phyloP scores from a whole-genome alignment of 345 rosid species.

The Bretschneidera sinensis region DNA sequence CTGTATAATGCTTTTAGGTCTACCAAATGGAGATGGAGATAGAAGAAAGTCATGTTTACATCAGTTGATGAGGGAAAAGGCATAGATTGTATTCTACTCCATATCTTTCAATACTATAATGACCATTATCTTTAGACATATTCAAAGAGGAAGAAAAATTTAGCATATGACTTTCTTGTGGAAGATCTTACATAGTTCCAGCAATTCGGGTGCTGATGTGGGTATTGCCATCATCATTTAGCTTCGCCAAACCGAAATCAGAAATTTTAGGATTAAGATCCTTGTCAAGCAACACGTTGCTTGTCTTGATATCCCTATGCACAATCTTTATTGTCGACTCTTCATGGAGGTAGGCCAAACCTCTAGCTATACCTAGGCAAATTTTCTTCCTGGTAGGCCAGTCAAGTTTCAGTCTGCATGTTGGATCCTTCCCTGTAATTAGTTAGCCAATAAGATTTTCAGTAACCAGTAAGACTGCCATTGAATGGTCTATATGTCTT shows the following conservation, averaged over 20 bases:
- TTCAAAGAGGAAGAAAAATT: no score
- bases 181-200: slow-evolving; percentile 69
- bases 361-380: slow-evolving; percentile 69
- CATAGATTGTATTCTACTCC: no score
- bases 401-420: slow-evolving; percentile 45
- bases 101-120: no score
- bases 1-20: no score
- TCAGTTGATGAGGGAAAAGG: no score
- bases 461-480: background rate
- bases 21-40: no score
- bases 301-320: slow-evolving; percentile 90
- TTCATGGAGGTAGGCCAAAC: slow-evolving; percentile 75
- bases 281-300: slow-evolving; percentile 84
- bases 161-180: no score
- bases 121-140: no score
- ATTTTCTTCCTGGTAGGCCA: slow-evolving; percentile 75
- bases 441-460: no score
- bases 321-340: slow-evolving; percentile 82
- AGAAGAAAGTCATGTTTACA: no score
- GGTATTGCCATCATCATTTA: slow-evolving; percentile 69
- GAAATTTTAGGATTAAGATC: slow-evolving; percentile 82
- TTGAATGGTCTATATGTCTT: background rate
- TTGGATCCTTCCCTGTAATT: slow-evolving; percentile 44
- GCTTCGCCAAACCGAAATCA: slow-evolving; percentile 89
- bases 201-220: slow-evolving; percentile 91